Base-by-base conservation (phyloP, 192 early-diverging fungal species). In the Backusella tarrabulga region DNA sequence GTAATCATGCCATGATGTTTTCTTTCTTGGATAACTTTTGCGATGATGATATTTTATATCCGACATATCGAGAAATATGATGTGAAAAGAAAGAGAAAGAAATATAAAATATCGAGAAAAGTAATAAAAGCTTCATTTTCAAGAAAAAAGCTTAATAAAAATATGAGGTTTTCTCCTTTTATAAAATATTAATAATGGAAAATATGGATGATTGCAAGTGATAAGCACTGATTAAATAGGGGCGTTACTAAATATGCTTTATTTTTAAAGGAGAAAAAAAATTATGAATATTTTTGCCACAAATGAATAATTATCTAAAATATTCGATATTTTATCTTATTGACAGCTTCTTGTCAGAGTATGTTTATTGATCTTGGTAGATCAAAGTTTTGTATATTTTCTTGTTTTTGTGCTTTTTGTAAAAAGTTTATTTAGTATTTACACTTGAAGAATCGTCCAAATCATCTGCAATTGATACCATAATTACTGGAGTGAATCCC, bases 121-220 rank as follows among this genome's bases (percentile, higher is more conserved):
- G 21, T 63, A 63, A 56, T 56, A 63, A 63, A 63, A 63, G 21
- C 12, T 63, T 63, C 56, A 63, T 29, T 63, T 63, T n/a, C 9
- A 63, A 23, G 9, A 63, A 63, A 63, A 60, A 63, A 63, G 56
- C 56, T 63, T 63, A 63, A 63, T 63, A 63, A 63, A 63, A 56
- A 56, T 56, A 56, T 56, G 54, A 56, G 21, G 23, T 63, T 63
- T 63, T 29, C 56, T 63, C 56, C 56, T 63, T 63, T 63, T 63
- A 63, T 29, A 63, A 63, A 63, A 63, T 63, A 63, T 63, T 63
- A 63, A 63, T 63, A 63, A 63, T 63, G n/a, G 56, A 63, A 63
- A 63, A 63, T 63, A 63, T 63, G 56, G 12, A 12, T 63, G 56
- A 63, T 63, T 63, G 56, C 23, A 63, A 63, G 56, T 63, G 56